phyloP scores from a whole-genome alignment of 441 rosid genomes.

The Francoa sonchifolia region DNA sequence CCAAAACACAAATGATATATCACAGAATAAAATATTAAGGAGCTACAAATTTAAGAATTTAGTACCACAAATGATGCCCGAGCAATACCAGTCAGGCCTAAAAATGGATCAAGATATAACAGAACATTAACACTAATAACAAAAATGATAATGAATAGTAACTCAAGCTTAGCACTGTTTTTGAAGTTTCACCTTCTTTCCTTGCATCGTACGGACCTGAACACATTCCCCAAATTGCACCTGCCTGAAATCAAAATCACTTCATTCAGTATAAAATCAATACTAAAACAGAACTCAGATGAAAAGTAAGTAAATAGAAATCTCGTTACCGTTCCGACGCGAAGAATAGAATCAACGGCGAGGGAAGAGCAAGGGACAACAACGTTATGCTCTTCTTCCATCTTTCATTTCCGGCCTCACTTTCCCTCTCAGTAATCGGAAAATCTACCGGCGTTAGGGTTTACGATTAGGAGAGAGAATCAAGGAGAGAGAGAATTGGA shows the following conservation, averaged over 20 bases:
- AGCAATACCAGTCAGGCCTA: slow-evolving; percentile 56
- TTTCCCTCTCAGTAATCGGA: too few relatives aligned
- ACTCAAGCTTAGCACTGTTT: background rate
- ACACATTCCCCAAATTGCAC: slow-evolving; percentile 63
- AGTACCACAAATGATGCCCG: slow-evolving; percentile 58
- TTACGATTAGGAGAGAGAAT: too few relatives aligned
- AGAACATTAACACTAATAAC: slow-evolving; percentile 2
- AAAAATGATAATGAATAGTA: background rate
- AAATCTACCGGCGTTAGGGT: too few relatives aligned
- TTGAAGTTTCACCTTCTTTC: slow-evolving; percentile 25
- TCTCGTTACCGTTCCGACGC: slow-evolving; percentile 45
- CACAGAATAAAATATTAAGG: background rate
- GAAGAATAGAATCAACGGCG: slow-evolving; percentile 47
- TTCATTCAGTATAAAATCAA: too few relatives aligned
- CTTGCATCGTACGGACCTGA: slow-evolving; percentile 54
- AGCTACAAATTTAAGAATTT: background rate
- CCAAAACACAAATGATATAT: background rate
- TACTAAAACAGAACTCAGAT: too few relatives aligned
- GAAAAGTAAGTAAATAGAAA: background rate
- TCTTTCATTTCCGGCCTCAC: slow-evolving; percentile 15
- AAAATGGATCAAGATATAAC: background rate
- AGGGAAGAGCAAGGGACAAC: slow-evolving; percentile 70
- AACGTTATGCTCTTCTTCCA: slow-evolving; percentile 37
- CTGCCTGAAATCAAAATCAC: slow-evolving; percentile 47
- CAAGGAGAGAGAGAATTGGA: too few relatives aligned